These are phyloP conservation scores for Podospora fimiseda DNA, from an alignment of 495 filamentous ascomycete species.

Conservation along the genomic window DNA sequence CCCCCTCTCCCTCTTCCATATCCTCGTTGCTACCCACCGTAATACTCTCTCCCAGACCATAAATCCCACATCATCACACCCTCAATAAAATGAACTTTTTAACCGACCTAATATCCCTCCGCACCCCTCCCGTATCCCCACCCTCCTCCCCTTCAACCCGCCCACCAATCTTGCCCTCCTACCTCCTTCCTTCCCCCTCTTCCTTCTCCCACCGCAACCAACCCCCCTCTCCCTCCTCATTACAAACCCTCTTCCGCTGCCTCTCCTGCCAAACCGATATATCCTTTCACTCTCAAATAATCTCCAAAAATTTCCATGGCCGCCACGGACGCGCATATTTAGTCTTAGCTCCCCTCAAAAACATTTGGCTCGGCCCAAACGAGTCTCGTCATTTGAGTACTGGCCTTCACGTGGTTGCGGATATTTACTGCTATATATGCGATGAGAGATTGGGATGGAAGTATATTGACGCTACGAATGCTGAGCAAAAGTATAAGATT, in stretches of 20 bases:
- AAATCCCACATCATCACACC: too few species aligned
- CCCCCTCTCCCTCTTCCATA: too few species aligned
- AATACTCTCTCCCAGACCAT: too few species aligned
- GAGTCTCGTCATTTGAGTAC: slow-evolving; percentile 74
- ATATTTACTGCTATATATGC: slow-evolving; percentile 49
- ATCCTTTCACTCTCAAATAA: slow-evolving; percentile 69
- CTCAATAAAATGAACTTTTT: too few species aligned
- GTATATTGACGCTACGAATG: slow-evolving; percentile 78
- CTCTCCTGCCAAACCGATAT: slow-evolving; percentile 66
- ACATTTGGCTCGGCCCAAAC: slow-evolving; percentile 42
- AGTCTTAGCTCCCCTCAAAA: slow-evolving; percentile 53
- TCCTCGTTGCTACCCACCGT: too few species aligned
- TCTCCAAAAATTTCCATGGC: slow-evolving; percentile 88
- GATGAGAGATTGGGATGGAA: slow-evolving; percentile 80
- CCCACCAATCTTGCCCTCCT: slow-evolving; percentile 41
- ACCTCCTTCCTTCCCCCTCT: slow-evolving; percentile 42
- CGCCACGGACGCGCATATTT: slow-evolving; percentile 92
- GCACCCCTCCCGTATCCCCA: too few species aligned
- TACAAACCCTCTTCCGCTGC: slow-evolving; percentile 55
- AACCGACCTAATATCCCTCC: too few species aligned
- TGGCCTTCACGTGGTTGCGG: slow-evolving; percentile 62
- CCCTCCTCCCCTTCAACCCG: slow-evolving; percentile 1
- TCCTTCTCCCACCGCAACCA: slow-evolving; percentile 38
- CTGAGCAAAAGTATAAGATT: slow-evolving; percentile 82
- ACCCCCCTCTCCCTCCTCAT: slow-evolving; percentile 1